These are phyloP conservation scores for Tagetes erecta DNA, from an alignment of 129 eudicot genomes.

Conservation along the genomic window DNA sequence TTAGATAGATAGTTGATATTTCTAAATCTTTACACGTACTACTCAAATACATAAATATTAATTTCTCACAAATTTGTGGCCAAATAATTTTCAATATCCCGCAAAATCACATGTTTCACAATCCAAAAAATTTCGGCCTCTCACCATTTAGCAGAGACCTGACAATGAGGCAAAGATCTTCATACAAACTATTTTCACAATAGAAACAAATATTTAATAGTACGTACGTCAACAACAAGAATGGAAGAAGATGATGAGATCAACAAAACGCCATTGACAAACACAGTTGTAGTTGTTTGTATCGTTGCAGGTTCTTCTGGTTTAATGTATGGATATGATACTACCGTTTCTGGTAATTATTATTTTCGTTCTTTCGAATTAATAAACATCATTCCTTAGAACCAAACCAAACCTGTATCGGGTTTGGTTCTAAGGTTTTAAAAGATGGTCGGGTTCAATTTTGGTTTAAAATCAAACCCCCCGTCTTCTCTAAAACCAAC, in stretches of 20 bases:
- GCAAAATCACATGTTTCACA: too few relatives aligned
- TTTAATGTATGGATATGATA: slow-evolving; percentile 47
- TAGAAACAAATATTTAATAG: neutral
- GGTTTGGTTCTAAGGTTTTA: neutral
- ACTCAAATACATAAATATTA: too few relatives aligned
- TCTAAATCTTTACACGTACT: too few relatives aligned
- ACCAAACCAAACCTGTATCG: neutral
- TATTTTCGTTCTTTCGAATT: neutral
- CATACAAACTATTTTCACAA: slow-evolving; percentile 10
- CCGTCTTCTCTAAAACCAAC: neutral
- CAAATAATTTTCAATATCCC: too few relatives aligned
- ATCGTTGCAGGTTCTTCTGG: slow-evolving; percentile 46
- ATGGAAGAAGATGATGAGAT: slow-evolving; percentile 33
- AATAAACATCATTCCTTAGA: neutral
- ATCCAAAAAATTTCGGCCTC: too few relatives aligned
- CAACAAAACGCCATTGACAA: slow-evolving; percentile 35
- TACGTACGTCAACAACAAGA: neutral
- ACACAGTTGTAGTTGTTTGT: slow-evolving; percentile 34
- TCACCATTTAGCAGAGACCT: slow-evolving; percentile 1
- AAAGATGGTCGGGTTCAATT: neutral
- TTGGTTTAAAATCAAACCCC: neutral
- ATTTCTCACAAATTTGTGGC: too few relatives aligned
- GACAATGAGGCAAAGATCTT: slow-evolving; percentile 1
- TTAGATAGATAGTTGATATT: too few relatives aligned
- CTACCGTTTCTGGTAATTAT: slow-evolving; percentile 36